These are phyloP conservation scores for Xylariaceae sp. DNA, from an alignment of 2,329 filamentous ascomycete species.

Conservation along the genomic window DNA sequence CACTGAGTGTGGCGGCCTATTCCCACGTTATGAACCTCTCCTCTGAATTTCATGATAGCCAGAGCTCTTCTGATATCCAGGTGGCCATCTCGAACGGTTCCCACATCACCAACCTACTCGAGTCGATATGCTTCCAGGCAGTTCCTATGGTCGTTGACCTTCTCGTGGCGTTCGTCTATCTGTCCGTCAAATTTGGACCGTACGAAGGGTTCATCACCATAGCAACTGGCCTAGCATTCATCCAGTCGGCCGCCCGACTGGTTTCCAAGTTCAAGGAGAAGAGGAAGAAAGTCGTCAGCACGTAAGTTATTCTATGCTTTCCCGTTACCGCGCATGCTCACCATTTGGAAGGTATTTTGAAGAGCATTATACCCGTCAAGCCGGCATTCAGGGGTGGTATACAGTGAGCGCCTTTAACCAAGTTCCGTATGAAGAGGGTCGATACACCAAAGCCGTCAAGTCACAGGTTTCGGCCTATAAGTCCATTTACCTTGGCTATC, in stretches of 20 bases:
- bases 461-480: conserved; percentile 36
- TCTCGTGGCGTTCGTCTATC: conserved; percentile 53
- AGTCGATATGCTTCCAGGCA: conserved; percentile 53
- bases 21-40: conserved; percentile 57
- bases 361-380: conserved; percentile 51
- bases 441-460: conserved; percentile 48
- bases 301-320: conserved; percentile 27
- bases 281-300: conserved; percentile 47
- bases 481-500: conserved; percentile 40
- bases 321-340: background rate
- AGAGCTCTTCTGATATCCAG: conserved; percentile 54
- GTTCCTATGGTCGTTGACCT: conserved; percentile 58
- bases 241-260: conserved; percentile 49
- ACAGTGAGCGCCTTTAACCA: conserved; percentile 58
- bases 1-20: conserved; percentile 50
- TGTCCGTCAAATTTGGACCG: conserved; percentile 53
- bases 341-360: conserved; percentile 39
- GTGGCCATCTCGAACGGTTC: conserved; percentile 52
- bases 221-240: conserved; percentile 52
- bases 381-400: conserved; percentile 54
- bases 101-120: conserved; percentile 50
- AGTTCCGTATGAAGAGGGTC: conserved; percentile 49
- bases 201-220: conserved; percentile 60
- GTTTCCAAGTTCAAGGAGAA: conserved; percentile 46
- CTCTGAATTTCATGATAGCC: conserved; percentile 56